Base-by-base conservation (phyloP, 2,329 filamentous ascomycete genomes). In the Paraphaeosphaeria minitans region DNA sequence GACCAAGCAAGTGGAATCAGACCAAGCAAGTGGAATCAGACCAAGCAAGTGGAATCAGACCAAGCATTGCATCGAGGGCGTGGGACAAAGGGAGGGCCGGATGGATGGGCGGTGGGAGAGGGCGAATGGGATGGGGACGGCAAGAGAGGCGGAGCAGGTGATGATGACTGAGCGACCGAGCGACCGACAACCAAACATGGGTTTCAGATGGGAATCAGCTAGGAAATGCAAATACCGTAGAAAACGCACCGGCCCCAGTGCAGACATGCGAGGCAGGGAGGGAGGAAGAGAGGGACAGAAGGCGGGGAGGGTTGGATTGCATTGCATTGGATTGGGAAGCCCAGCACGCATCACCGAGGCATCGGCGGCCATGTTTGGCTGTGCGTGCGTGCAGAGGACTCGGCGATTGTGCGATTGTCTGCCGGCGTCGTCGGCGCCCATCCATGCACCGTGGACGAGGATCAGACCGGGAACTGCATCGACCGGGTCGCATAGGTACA, bases 201-300 rank as follows among this genome's bases (percentile, higher is more conserved):
- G 35, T 37, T 37, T 37, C 35, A 37, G 35, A n/a, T n/a, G 22
- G 24, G 43, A 12, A 31, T 47, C 27, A 1, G 21, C 7, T 13
- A 5, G 19, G 16, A 33, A 53, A 45, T 53, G 51, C 51, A 53
- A 53, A 53, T 53, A 4, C n/a, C n/a, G n/a, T n/a, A n/a, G n/a
- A n/a, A n/a, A n/a, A n/a, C n/a, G n/a, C n/a, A n/a, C n/a, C n/a
- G 22, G 24, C 3, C 21, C 19, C 14, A 16, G 31, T 7, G n/a
- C 2, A 14, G 21, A 21, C 7, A 43, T 22, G 41, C 41, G 19
- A 22, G 19, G 35, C n/a, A n/a, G n/a, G n/a, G n/a, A n/a, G n/a
- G n/a, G n/a, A n/a, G n/a, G n/a, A n/a, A n/a, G n/a, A n/a, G n/a
- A n/a, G n/a, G n/a, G n/a, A n/a, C n/a, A n/a, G n/a, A n/a, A n/a